Evolutionary conservation across 2,329 filamentous ascomycete genomes (phyloP), one percentile per base, ranked within the genome.

Genomic region (Cyphellophora attinorum): DNA sequence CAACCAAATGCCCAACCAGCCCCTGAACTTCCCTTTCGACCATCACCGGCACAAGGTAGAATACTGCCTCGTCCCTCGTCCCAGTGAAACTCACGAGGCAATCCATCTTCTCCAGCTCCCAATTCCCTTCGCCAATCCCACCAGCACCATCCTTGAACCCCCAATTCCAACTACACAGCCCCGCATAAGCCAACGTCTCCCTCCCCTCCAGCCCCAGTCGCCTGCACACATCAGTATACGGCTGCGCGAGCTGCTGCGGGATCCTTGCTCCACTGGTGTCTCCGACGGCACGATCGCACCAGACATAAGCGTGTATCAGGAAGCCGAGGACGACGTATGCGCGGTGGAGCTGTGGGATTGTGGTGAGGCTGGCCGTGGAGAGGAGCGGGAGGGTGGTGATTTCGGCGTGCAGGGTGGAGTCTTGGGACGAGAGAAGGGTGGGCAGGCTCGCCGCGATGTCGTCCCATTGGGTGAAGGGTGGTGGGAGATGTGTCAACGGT

Each of bases 241-340:
- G 21, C 21, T 25, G 8, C 21, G 21, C 21, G 8, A 25, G 21
- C 21, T 25, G 21, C 21, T 8, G 8, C 21, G 21, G 21, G 8
- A 25, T n/a, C 21, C 8, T 25, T n/a, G n/a, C 21, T n/a, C 21
- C 21, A 25, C n/a, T n/a, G n/a, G n/a, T n/a, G n/a, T 25, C 21
- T 8, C 21, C 21, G n/a, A n/a, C n/a, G n/a, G n/a, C n/a, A n/a
- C n/a, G n/a, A n/a, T n/a, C n/a, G n/a, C 21, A 25, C 21, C 21
- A 25, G 21, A 25, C 21, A 25, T 25, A 25, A n/a, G 8, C 21
- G n/a, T 25, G 21, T n/a, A 25, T n/a, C 21, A 25, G n/a, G n/a
- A 25, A 25, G 8, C 21, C 21, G 8, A 25, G n/a, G 8, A 25
- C 21, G 21, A 25, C 21, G n/a, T 8, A 25, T 25, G 8, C 21